Base-by-base conservation (phyloP, 1,284 basidiomycete genomes). In the Ceratobasidium sp. region DNA sequence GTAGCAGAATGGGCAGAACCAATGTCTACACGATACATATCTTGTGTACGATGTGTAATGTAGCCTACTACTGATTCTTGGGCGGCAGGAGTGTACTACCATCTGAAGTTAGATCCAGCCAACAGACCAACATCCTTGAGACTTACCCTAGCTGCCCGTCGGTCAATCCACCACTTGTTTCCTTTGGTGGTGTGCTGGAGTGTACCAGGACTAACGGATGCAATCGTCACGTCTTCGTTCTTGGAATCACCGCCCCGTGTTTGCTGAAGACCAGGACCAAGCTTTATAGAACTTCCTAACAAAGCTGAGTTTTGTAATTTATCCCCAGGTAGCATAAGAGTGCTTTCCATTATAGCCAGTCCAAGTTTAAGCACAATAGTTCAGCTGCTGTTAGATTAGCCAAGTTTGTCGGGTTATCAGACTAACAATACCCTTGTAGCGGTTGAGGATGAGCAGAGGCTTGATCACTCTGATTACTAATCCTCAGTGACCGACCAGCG, bases 21-120 rank as follows among this genome's bases (percentile, higher is more conserved):
- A 79, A 96, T 93, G 82, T 96, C 94, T 33, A 95, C 92, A 51
- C 93, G 88, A 86, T 90, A 96, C 6, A 90, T 90, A 80, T 96
- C 94, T 56, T 92, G 93, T 3, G 67, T 42, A 13, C 90, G 89
- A 77, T 90, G 91, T 8, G 87, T 85, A 28, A 96, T 86, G 61
- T 91, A 85, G 2, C 94, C 94, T 51, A 95, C 87, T 0, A 95
- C 93, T 13, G 90, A 89, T 82, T 96, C 94, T 80, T 95, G 92
- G 2, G 91, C 83, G 37, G 92, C 92, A 58, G 94, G 93, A n/a
- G 92, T 87, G 84, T 96, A 96, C 94, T 95, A 81, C n/a, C 66
- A 15, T 69, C 42, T 63, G 49, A 51, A 42, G 31, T 63, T 3
- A 65, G 28, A 45, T 35, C 56, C 10, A n/a, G 15, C 35, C 39